phyloP scores from a whole-genome alignment of 2,329 filamentous ascomycete genomes.

The Aschersonia sp. region DNA sequence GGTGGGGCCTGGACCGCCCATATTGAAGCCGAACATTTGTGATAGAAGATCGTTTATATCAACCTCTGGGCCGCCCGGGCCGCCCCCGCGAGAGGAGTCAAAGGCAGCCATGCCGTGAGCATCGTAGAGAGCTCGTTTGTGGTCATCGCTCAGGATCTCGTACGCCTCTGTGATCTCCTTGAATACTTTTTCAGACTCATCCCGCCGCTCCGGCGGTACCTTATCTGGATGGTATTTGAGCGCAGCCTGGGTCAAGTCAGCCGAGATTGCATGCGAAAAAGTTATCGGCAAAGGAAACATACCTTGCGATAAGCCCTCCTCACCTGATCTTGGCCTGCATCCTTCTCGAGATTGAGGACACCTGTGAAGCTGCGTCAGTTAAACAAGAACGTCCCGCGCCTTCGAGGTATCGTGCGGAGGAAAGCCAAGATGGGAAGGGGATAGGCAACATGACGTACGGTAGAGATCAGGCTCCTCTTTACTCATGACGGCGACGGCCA shows the following conservation, averaged over 20 bases:
- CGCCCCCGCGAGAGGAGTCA: slow-evolving; percentile 51
- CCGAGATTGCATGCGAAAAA: background rate
- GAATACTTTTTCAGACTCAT: slow-evolving; percentile 80
- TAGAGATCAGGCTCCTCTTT: slow-evolving; percentile 44
- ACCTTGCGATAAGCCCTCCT: slow-evolving; percentile 97
- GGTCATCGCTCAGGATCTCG: slow-evolving; percentile 92
- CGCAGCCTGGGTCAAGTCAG: slow-evolving; percentile 46
- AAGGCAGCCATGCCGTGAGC: slow-evolving; percentile 93
- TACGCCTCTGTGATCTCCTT: slow-evolving; percentile 89
- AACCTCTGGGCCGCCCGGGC: slow-evolving; percentile 48
- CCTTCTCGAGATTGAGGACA: slow-evolving; percentile 61
- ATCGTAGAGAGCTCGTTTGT: slow-evolving; percentile 86
- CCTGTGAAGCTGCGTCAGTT: slow-evolving; percentile 31
- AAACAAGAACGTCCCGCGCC: too few species aligned
- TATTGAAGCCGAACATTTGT: slow-evolving; percentile 78
- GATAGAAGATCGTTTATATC: slow-evolving; percentile 87
- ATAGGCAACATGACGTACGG: slow-evolving; percentile 24
- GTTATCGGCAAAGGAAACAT: slow-evolving; percentile 10
- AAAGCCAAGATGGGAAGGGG: background rate
- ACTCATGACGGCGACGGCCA: slow-evolving; percentile 6
- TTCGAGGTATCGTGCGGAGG: too few species aligned
- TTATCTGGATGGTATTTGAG: slow-evolving; percentile 90
- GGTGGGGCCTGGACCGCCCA: slow-evolving; percentile 40
- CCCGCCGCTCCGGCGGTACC: slow-evolving; percentile 71
- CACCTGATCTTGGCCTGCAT: slow-evolving; percentile 65